Base-by-base conservation (phyloP, 2,329 filamentous ascomycete species). In the Stachybotrys echinatus region DNA sequence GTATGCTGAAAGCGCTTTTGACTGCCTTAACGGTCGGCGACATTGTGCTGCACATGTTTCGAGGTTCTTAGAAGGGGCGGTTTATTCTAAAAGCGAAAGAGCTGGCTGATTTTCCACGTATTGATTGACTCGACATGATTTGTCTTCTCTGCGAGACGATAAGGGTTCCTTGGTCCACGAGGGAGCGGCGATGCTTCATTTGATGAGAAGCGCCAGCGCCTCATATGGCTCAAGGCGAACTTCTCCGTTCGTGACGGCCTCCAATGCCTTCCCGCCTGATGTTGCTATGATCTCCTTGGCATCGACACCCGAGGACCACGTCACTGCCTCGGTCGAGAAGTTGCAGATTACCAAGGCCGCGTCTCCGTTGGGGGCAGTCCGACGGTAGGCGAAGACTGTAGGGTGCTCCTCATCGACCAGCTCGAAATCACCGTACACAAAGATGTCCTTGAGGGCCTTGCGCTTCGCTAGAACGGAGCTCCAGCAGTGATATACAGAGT, bases 381-480 rank as follows among this genome's bases (percentile, higher is more conserved):
- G 58, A 51, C 58, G 61, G 48, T 72, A 73, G 23, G 69, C 70
- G 52, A 73, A 65, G 27, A 73, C 52, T 50, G 61, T 57, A 10
- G 70, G 60, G 50, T 71, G 61, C 3, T 53, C 48, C 50, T 69
- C 64, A 50, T 72, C 68, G 12, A 68, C 60, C 23, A 71, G 61
- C n/a, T 59, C 59, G 49, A 72, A 74, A 48, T 80, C 71, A 1
- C 86, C 86, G 57, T 88, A 88, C 4, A 88, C 78, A 51, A 89
- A 82, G 2, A 87, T 61, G 52, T 87, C 79, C 42, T 74, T 74
- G 58, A 81, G 71, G 43, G 75, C 64, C 60, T 87, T 87, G 53
- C 87, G 76, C 47, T 83, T 60, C 22, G 67, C 60, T n/a, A 89
- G 70, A 48, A 85, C 74, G 0, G 66, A 65, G 40, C 77, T 75